These are phyloP conservation scores for Coemansia sp. DNA, from an alignment of 192 early-diverging fungal species.

Conservation along the genomic window DNA sequence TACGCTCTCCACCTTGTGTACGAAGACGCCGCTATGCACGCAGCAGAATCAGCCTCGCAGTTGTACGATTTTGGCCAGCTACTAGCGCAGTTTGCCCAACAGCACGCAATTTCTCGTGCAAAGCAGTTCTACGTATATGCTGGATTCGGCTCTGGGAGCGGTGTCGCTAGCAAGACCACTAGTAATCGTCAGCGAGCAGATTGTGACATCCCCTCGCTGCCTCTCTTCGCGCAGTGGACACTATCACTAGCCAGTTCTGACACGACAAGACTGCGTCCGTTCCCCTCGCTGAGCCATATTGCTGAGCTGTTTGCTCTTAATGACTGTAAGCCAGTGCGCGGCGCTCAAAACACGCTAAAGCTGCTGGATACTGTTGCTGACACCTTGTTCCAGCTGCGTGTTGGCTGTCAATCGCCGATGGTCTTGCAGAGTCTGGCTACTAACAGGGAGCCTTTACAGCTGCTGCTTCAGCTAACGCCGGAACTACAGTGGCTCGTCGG, in stretches of 20 bases:
- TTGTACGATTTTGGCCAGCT: conserved; percentile 22
- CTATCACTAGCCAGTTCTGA: not conserved
- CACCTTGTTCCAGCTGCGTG: conserved; percentile 23
- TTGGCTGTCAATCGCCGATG: conserved; percentile 4
- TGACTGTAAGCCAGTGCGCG: conserved; percentile 31
- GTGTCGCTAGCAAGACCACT: not conserved
- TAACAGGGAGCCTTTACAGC: conserved; percentile 1
- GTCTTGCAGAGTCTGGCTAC: conserved; percentile 22
- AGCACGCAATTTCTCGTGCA: not conserved
- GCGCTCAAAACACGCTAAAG: conserved; percentile 13
- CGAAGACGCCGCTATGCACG: conserved; percentile 36
- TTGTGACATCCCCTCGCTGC: conserved; percentile 12
- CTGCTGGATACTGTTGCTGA: conserved; percentile 21
- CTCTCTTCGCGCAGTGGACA: conserved; percentile 35
- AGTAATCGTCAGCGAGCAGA: conserved; percentile 14
- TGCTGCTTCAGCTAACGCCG: conserved; percentile 23
- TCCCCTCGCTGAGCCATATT: conserved; percentile 27
- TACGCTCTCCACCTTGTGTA: conserved; percentile 44
- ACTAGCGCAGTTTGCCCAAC: conserved; percentile 24
- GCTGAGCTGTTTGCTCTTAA: conserved; percentile 30
- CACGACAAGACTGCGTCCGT: conserved; percentile 5
- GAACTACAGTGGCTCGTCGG: conserved; percentile 41
- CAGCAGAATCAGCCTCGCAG: conserved; percentile 16
- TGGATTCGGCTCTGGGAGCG: not conserved
- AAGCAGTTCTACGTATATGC: conserved; percentile 7